These are phyloP conservation scores for Trichoderma orchidacearum DNA, from an alignment of 495 filamentous ascomycete genomes.

Conservation along the genomic window DNA sequence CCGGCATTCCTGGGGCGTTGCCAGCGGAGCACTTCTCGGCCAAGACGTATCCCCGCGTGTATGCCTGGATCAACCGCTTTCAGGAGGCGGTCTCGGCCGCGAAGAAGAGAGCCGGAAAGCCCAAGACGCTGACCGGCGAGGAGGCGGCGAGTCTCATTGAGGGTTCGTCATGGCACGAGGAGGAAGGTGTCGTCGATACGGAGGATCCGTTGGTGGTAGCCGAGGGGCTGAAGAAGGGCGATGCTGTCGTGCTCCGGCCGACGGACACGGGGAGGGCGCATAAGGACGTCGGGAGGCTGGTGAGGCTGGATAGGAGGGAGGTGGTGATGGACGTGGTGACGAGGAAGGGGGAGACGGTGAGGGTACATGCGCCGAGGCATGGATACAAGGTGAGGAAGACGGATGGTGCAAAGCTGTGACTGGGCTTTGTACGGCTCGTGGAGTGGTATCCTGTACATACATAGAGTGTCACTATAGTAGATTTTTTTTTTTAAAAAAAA, in stretches of 20 bases:
- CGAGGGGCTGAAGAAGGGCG: conserved; percentile 28
- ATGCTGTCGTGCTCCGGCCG: conserved; percentile 38
- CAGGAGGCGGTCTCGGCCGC: conserved; percentile 12
- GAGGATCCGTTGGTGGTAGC: conserved; percentile 14
- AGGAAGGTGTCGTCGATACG: conserved; percentile 26
- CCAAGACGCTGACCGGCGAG: conserved; percentile 25
- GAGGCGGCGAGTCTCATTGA: conserved; percentile 30
- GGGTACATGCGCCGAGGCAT: conserved; percentile 41
- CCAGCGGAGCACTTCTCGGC: conserved; percentile 23
- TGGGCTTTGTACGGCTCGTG: background rate
- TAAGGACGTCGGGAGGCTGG: conserved; percentile 37
- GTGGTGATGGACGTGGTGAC: conserved; percentile 35
- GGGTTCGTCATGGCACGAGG: conserved; percentile 15
- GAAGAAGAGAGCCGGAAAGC: conserved; percentile 13
- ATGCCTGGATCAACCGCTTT: conserved; percentile 43
- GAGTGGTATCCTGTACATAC: too few relatives aligned
- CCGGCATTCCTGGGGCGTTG: conserved; percentile 30
- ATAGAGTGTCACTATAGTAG: too few relatives aligned
- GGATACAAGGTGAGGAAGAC: conserved; percentile 18
- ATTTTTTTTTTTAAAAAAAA: too few relatives aligned
- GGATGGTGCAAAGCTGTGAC: background rate
- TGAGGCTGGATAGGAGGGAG: conserved; percentile 31
- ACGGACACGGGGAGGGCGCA: conserved; percentile 39
- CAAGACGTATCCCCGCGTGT: conserved; percentile 34
- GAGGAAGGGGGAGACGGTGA: conserved; percentile 22